Conservation (phyloP, 31 red algal species). For the Porphyra umbilicalis region DNA sequence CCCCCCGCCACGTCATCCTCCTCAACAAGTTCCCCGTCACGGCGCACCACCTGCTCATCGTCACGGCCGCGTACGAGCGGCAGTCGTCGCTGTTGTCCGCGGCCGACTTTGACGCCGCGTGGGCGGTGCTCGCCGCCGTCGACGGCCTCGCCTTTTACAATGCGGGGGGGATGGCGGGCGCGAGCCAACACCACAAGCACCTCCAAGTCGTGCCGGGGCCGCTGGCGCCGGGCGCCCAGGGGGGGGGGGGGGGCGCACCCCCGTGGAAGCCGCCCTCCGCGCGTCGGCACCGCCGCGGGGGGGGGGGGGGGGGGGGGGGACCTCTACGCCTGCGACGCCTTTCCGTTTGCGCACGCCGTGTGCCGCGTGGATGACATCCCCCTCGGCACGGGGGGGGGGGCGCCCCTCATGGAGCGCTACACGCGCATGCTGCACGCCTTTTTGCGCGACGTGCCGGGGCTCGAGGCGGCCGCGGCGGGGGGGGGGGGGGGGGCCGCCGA, state of each 20-base stretch:
- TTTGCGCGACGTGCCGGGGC: neutral
- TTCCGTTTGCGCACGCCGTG: constrained; percentile 33
- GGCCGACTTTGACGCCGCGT: constrained; percentile 41
- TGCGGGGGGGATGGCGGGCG: constrained; percentile 51
- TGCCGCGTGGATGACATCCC: constrained; percentile 23
- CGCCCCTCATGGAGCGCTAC: constrained; percentile 20
- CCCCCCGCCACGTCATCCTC: constrained; percentile 43
- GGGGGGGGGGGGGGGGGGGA: neutral
- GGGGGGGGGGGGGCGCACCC: neutral
- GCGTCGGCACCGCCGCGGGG: neutral
- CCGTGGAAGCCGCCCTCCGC: neutral
- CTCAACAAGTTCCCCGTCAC: constrained; percentile 71
- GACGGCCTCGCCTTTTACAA: constrained; percentile 81
- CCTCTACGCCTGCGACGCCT: neutral
- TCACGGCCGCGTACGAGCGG: constrained; percentile 42
- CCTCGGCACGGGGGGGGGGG: neutral
- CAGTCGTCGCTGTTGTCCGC: constrained; percentile 39
- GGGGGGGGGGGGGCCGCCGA: neutral
- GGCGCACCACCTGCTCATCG: constrained; percentile 48
- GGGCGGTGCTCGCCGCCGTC: constrained; percentile 17
- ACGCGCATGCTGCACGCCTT: constrained; percentile 4
- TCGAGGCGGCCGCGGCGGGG: neutral
- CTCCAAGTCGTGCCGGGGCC: constrained; percentile 35
- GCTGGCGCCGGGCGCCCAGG: neutral
- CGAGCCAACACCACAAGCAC: constrained; percentile 73